Evolutionary conservation across 768 basidiomycete genomes (phyloP).

Genomic region (Boletales sp.): DNA sequence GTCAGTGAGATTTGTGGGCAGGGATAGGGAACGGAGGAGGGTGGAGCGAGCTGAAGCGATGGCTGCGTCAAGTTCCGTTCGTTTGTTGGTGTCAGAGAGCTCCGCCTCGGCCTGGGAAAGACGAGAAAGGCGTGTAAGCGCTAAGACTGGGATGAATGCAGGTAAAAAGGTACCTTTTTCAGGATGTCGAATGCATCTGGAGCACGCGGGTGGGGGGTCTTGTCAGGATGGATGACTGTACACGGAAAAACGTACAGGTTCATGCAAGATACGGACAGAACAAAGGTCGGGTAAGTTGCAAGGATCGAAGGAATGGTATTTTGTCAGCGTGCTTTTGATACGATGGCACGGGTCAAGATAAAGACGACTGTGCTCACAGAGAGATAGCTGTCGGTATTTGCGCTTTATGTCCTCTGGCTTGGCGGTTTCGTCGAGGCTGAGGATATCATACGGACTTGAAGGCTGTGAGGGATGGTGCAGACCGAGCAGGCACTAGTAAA

Average conservation of each 20-base stretch:
- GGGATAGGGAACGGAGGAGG: constrained; percentile 58
- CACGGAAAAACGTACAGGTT: constrained; percentile 41
- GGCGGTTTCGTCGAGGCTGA: constrained; percentile 71
- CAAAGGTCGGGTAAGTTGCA: background rate
- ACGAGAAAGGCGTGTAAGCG: background rate
- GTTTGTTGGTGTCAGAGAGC: constrained; percentile 71
- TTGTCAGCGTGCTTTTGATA: constrained; percentile 21
- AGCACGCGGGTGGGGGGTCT: constrained; percentile 82
- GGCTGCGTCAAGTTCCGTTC: constrained; percentile 77
- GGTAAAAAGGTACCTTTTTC: constrained; percentile 65
- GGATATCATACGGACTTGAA: constrained; percentile 85
- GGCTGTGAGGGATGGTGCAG: background rate
- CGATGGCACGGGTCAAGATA: background rate
- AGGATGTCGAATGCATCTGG: constrained; percentile 92
- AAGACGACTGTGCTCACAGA: constrained; percentile 53
- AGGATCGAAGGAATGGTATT: constrained; percentile 5
- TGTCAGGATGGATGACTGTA: constrained; percentile 97
- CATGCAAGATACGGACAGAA: background rate
- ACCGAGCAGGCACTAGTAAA: background rate
- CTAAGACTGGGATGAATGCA: background rate
- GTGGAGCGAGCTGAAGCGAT: constrained; percentile 70
- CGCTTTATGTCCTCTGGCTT: constrained; percentile 86
- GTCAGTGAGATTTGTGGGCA: constrained; percentile 58
- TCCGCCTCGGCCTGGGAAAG: constrained; percentile 73
- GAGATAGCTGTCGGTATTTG: constrained; percentile 79